Evolutionary conservation across 176 grass and related monocot genomes (phyloP).

Genomic region (Aegilops umbellulata): DNA sequence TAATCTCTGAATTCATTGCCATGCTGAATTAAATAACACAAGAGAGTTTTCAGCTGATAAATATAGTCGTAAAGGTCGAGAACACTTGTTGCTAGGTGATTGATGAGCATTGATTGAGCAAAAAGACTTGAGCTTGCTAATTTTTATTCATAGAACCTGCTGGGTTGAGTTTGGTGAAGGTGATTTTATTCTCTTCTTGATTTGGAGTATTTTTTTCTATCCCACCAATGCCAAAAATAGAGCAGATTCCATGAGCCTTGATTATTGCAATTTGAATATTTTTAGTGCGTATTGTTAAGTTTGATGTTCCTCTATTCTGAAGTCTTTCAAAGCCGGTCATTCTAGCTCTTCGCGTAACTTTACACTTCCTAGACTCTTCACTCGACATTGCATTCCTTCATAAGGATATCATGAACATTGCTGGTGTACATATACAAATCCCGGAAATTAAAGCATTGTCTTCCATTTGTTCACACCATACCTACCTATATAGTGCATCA

Average conservation of each 20-base stretch:
- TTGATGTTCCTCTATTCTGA: constrained; percentile 4
- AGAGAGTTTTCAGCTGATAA: not conserved
- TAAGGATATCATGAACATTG: too few relatives aligned
- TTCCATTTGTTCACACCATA: not conserved
- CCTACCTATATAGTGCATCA: not conserved
- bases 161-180: not conserved
- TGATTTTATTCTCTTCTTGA: not conserved
- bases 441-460: not conserved
- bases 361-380: too few relatives aligned
- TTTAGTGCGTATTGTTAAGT: not conserved
- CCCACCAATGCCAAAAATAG: not conserved
- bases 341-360: too few relatives aligned
- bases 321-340: not conserved
- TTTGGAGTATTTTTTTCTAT: not conserved
- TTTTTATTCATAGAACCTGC: not conserved
- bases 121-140: not conserved
- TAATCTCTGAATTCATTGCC: not conserved
- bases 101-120: too few relatives aligned
- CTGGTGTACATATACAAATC: not conserved
- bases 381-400: too few relatives aligned
- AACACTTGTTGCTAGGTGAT: not conserved
- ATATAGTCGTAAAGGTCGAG: not conserved
- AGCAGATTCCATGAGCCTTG: not conserved
- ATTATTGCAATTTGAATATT: not conserved
- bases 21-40: not conserved